A percentile compares a stretch with the other conserved stretches of the same genome.
These are phyloP conservation scores for Marasmius fiardii DNA, from an alignment of 1,284 basidiomycete genomes.

Conservation along the genomic window DNA sequence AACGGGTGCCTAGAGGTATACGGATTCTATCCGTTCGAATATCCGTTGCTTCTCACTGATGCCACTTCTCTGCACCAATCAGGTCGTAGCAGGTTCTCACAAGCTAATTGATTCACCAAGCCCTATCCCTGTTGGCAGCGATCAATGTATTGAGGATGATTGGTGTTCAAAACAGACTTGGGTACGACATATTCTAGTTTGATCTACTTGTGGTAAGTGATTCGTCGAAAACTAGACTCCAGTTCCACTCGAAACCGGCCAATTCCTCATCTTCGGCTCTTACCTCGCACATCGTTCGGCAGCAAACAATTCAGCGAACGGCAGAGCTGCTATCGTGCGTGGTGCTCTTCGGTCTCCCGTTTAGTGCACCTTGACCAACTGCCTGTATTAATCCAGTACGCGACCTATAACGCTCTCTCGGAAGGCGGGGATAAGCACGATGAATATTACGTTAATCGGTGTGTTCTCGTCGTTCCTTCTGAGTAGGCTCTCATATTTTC, in stretches of 20 bases:
- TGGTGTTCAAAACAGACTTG: slow-evolving; percentile 15
- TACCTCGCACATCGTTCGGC: slow-evolving; percentile 18
- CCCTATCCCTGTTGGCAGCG: slow-evolving; percentile 13
- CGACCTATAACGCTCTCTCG: slow-evolving; percentile 15
- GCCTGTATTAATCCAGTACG: slow-evolving; percentile 10
- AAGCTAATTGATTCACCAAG: not conserved
- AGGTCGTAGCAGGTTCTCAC: slow-evolving; percentile 17
- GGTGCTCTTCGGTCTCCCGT: not conserved
- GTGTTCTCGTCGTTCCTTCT: not conserved
- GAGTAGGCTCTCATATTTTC: not conserved
- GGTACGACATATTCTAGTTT: slow-evolving; percentile 8
- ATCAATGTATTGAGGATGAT: slow-evolving; percentile 11
- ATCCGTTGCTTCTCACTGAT: not conserved
- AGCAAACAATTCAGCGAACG: slow-evolving; percentile 13
- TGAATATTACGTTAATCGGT: slow-evolving; percentile 16
- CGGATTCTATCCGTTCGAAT: not conserved
- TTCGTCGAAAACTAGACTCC: slow-evolving; percentile 12
- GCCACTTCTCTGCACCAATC: not conserved
- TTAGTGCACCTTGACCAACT: not conserved
- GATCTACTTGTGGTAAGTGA: not conserved
- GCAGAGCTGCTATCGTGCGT: slow-evolving; percentile 18
- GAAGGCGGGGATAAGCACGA: slow-evolving; percentile 16
- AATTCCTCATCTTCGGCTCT: slow-evolving; percentile 18
- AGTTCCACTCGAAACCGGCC: slow-evolving; percentile 13
- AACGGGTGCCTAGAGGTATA: slow-evolving; percentile 17